A percentile compares a stretch with the other conserved stretches of the same genome.
phyloP scores from a whole-genome alignment of 2,329 filamentous ascomycete species.

The Metarhizium humberi region DNA sequence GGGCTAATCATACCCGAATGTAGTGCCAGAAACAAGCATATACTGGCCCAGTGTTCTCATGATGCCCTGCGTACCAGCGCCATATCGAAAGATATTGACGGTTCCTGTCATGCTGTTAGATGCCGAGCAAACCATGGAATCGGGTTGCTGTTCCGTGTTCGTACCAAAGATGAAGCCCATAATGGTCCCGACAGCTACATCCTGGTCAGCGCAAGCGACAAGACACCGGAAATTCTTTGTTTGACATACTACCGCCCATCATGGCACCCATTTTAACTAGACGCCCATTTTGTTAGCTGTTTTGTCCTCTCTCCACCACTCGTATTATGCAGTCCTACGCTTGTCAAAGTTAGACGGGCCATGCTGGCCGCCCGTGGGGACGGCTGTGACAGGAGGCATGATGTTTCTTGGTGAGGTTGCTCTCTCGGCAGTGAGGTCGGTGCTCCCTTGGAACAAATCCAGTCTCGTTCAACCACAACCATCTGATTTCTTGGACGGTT shows the following conservation, averaged over 20 bases:
- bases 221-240: neutral
- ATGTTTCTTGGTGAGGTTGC: constrained; percentile 4
- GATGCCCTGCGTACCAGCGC: constrained; percentile 85
- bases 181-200: constrained; percentile 80
- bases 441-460: neutral
- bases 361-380: constrained; percentile 29
- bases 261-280: constrained; percentile 83
- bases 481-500: neutral
- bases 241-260: constrained; percentile 89
- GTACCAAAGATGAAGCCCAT: constrained; percentile 97
- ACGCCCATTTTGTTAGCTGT: constrained; percentile 2
- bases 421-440: neutral
- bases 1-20: constrained; percentile 64
- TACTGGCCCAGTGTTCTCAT: constrained; percentile 93
- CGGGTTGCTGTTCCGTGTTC: constrained; percentile 11
- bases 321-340: constrained; percentile 25
- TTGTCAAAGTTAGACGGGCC: constrained; percentile 47
- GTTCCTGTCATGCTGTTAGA: constrained; percentile 49
- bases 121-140: neutral
- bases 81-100: constrained; percentile 91
- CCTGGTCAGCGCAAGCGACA: constrained; percentile 11
- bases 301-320: neutral
- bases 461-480: neutral
- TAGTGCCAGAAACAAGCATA: constrained; percentile 90
- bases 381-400: constrained; percentile 33